These are phyloP conservation scores for Pecoramyces ruminantium DNA, from an alignment of 192 early-diverging fungal species.

Conservation along the genomic window DNA sequence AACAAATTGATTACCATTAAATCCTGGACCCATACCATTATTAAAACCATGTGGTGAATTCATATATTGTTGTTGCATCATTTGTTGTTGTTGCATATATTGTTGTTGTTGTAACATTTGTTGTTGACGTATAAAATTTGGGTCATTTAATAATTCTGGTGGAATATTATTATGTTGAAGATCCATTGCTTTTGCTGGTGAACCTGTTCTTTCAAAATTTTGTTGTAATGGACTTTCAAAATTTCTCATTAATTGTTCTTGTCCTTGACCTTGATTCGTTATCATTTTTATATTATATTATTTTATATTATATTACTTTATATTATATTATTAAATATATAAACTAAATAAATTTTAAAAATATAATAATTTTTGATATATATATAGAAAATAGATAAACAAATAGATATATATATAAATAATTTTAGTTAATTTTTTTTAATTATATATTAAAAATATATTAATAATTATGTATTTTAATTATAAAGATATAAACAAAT, in stretches of 20 bases:
- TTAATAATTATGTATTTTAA: too few relatives aligned
- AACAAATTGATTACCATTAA: background rate
- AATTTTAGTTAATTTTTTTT: too few relatives aligned
- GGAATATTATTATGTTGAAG: background rate
- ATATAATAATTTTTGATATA: too few relatives aligned
- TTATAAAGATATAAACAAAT: too few relatives aligned
- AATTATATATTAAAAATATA: too few relatives aligned
- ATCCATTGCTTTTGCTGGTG: background rate
- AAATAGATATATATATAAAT: too few relatives aligned
- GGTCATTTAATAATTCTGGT: background rate
- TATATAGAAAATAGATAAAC: too few relatives aligned
- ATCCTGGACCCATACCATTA: background rate
- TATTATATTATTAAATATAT: too few relatives aligned
- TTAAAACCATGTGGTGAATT: background rate
- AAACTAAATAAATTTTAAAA: too few relatives aligned
- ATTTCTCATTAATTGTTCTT: background rate
- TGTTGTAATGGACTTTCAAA: background rate
- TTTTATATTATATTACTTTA: too few relatives aligned
- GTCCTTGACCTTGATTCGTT: background rate
- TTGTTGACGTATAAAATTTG: background rate
- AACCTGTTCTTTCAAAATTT: background rate
- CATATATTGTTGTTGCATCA: background rate
- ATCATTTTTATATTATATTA: background rate
- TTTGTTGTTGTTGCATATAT: background rate
- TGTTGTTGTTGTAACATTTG: background rate